Percentiles rank a stretch among this genome's conserved stretches.
phyloP scores from a whole-genome alignment of 768 basidiomycete species.

The Tremella mesenterica region DNA sequence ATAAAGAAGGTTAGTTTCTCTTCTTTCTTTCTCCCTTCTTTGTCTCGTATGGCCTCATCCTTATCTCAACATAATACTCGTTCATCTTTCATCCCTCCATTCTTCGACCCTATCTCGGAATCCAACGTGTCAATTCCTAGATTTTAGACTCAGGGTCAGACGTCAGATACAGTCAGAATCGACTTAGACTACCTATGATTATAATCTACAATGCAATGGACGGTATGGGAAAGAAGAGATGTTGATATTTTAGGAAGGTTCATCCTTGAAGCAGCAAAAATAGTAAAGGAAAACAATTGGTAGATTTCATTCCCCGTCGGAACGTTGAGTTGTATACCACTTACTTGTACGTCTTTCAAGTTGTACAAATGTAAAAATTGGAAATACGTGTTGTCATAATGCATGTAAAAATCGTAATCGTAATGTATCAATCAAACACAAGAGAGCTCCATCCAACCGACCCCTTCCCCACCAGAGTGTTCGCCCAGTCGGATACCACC shows the following conservation, averaged over 20 bases:
- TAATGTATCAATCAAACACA: not conserved
- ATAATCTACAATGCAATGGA: not conserved
- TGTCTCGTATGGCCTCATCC: not conserved
- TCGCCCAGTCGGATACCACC: too few species aligned
- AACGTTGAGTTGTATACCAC: too few species aligned
- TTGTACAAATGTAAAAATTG: too few species aligned
- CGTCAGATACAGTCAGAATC: too few species aligned
- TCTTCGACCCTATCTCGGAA: not conserved
- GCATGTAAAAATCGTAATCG: not conserved
- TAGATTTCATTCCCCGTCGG: too few species aligned
- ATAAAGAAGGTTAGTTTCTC: constrained; percentile 40
- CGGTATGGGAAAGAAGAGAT: not conserved
- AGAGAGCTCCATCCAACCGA: not conserved
- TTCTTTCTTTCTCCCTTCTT: not conserved
- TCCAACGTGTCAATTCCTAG: not conserved
- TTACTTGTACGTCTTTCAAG: too few species aligned
- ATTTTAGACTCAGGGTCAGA: too few species aligned
- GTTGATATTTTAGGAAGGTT: constrained; percentile 22
- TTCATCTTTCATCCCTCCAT: not conserved
- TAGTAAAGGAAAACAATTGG: constrained; percentile 45
- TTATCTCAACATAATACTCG: not conserved
- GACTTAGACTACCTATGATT: not conserved
- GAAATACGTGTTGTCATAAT: not conserved
- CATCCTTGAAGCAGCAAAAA: constrained; percentile 40
- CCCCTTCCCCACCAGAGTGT: too few species aligned